Base-by-base conservation (phyloP, 2,329 filamentous ascomycete genomes). In the Neofusicoccum laricinum region DNA sequence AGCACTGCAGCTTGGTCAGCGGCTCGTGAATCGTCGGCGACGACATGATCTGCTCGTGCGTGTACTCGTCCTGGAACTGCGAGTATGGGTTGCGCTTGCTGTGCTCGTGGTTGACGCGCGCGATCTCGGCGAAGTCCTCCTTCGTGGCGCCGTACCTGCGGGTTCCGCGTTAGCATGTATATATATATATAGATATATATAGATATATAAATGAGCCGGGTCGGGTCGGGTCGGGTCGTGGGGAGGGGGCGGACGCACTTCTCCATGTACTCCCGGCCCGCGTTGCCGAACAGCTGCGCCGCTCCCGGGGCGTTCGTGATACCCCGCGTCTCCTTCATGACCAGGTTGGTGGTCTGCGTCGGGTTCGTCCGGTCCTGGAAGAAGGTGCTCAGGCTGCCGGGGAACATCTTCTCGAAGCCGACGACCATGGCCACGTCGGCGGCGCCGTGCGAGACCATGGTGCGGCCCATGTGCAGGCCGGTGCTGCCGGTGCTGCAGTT, bases 391-490 rank as follows among this genome's bases (percentile, higher is more conserved):
- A 98, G 82, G 70, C 88, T 91, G n/a, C 94, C 94, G 0, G 90
- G 89, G 80, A 90, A 93, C 94, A 98, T 98, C 87, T 97, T 97
- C 84, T 98, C 95, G 72, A 98, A 98, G 3, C 94, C 95, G 19
- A 98, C 87, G 0, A 98, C 93, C 66, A 98, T 81, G 19, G 97
- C 88, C 75, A 92, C 96, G 78, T 97, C 91, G 1, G 92, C 91
- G 14, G 87, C 91, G 38, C 93, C 93, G 70, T 91, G 85, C 6
- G 87, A 84, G 71, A 97, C 88, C 76, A 96, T 84, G 61, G 89
- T 92, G 38, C 93, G 84, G 1, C 86, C 95, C 85, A 98, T 90
- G 74, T 89, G 88, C 65, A 98, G 81, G 8, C 94, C 95, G 0
- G 94, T 97, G 4, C 90, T 93, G n/a, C 94, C 95, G 0, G 94